phyloP scores from a whole-genome alignment of 352 stramenopile species.

The Paralagenidium karlingii region DNA sequence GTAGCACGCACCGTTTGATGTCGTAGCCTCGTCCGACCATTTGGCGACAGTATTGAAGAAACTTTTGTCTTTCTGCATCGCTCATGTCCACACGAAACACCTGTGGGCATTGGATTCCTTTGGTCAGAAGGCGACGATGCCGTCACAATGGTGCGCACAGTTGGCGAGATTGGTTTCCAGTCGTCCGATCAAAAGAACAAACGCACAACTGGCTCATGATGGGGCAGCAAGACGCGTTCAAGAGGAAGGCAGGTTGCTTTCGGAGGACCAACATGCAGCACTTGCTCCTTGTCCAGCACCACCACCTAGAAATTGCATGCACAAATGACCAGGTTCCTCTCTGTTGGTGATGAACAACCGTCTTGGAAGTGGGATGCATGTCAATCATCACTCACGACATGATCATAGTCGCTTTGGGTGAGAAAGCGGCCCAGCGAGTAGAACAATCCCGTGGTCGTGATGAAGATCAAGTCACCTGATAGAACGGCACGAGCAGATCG shows the following conservation, averaged over 20 bases:
- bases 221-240: constrained; percentile 44
- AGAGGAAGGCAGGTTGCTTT: constrained; percentile 39
- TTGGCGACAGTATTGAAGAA: constrained; percentile 43
- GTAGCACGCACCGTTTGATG: constrained; percentile 29
- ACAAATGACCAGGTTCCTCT: background rate
- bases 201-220: constrained; percentile 54
- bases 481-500: background rate
- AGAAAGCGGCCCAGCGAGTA: constrained; percentile 52
- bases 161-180: background rate
- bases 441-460: constrained; percentile 54
- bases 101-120: no score
- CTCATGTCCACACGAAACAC: constrained; percentile 41
- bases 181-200: background rate
- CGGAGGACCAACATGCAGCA: constrained; percentile 56
- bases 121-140: no score
- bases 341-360: background rate
- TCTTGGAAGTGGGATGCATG: background rate
- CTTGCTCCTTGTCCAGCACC: constrained; percentile 40
- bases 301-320: constrained; percentile 21
- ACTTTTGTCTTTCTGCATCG: constrained; percentile 24
- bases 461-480: constrained; percentile 73
- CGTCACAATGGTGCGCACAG: background rate
- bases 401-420: constrained; percentile 58
- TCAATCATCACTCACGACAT: constrained; percentile 21
- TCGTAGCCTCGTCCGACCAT: constrained; percentile 56